Evolutionary conservation across 768 basidiomycete species (phyloP).

Genomic region (Strobilomyces confusus): DNA sequence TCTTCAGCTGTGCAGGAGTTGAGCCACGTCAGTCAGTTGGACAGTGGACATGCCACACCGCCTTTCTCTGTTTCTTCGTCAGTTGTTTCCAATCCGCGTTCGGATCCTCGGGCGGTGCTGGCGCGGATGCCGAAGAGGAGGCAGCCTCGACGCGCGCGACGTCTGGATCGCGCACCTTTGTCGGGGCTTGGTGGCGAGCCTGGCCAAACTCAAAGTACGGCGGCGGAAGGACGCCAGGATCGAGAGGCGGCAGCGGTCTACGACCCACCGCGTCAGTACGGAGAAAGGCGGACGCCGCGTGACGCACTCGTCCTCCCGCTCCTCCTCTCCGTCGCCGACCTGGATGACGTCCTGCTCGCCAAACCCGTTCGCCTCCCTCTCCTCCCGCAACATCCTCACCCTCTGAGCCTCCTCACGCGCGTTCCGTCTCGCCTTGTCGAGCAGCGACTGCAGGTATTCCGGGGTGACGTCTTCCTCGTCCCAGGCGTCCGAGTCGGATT

Average conservation of each 20-base stretch:
- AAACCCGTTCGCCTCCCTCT: slow-evolving; percentile 20
- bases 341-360: slow-evolving; percentile 56
- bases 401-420: slow-evolving; percentile 33
- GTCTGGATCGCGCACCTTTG: slow-evolving; percentile 57
- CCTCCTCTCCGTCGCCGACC: slow-evolving; percentile 34
- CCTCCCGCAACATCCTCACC: slow-evolving; percentile 23
- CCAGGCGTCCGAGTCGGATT: neutral
- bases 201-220: slow-evolving; percentile 59
- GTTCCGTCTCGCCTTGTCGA: slow-evolving; percentile 58
- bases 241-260: slow-evolving; percentile 59
- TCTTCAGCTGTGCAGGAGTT: slow-evolving; percentile 47
- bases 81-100: slow-evolving; percentile 61
- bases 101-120: slow-evolving; percentile 60
- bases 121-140: slow-evolving; percentile 45
- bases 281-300: slow-evolving; percentile 1
- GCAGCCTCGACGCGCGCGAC: slow-evolving; percentile 49
- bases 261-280: neutral
- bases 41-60: slow-evolving; percentile 39
- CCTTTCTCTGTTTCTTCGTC: slow-evolving; percentile 70
- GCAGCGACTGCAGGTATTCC: slow-evolving; percentile 58
- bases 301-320: slow-evolving; percentile 28
- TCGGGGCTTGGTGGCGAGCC: slow-evolving; percentile 40
- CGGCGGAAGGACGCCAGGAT: slow-evolving; percentile 60
- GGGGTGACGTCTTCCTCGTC: slow-evolving; percentile 44
- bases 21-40: neutral